Evolutionary conservation across 148 eudicot species (phyloP).

Genomic region (Vaccinium myrtillus): DNA sequence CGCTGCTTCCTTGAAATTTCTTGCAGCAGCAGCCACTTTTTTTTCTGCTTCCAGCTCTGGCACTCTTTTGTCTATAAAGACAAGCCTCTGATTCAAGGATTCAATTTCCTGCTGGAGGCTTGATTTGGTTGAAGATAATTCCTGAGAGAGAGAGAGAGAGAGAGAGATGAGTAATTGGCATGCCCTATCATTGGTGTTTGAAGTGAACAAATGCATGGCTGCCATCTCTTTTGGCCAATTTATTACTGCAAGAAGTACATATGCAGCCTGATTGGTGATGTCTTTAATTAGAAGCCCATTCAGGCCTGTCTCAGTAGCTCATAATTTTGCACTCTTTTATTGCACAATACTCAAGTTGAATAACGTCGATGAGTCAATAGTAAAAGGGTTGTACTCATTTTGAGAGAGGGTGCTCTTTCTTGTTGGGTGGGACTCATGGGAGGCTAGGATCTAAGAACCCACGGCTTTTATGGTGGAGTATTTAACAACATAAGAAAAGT

Average conservation of each 20-base stretch:
- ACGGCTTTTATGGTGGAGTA: neutral
- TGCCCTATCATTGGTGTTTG: neutral
- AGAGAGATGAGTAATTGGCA: neutral
- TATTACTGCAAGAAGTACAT: neutral
- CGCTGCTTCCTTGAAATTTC: conserved; percentile 83
- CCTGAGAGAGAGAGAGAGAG: conserved; percentile 32
- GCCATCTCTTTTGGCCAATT: neutral
- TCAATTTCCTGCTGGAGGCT: conserved; percentile 59
- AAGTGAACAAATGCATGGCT: neutral
- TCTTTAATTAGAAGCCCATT: neutral
- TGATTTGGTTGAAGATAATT: conserved; percentile 58
- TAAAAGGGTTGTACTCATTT: neutral
- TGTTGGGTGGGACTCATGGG: neutral
- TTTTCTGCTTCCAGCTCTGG: conserved; percentile 85
- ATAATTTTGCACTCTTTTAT: neutral
- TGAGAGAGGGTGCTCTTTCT: neutral
- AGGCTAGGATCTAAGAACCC: neutral
- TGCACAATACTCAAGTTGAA: neutral
- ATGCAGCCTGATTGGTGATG: neutral
- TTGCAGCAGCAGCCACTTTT: conserved; percentile 71
- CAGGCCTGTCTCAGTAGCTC: neutral
- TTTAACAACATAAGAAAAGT: neutral
- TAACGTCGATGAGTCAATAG: neutral
- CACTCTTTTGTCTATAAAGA: conserved; percentile 62
- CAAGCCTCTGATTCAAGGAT: conserved; percentile 54